phyloP scores from a whole-genome alignment of 75 land plant genomes.

The Chamaecyparis obtusa region DNA sequence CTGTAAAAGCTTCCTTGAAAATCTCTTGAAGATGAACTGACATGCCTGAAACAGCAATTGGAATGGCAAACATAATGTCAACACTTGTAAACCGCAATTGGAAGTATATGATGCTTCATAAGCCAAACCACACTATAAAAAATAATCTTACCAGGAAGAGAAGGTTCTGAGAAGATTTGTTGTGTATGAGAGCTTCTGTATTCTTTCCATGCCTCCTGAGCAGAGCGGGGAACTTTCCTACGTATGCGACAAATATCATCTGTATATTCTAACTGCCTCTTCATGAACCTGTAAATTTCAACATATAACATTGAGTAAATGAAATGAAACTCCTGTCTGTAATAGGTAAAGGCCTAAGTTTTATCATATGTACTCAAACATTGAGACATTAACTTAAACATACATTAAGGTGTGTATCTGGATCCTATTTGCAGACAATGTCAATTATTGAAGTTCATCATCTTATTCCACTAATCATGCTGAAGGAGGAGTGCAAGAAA shows the following conservation, averaged over 20 bases:
- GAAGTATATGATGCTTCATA: neutral
- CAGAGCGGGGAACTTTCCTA: constrained; percentile 30
- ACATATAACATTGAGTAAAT: neutral
- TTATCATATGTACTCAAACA: neutral
- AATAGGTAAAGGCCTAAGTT: neutral
- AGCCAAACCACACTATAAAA: neutral
- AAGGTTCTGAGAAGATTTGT: constrained; percentile 35
- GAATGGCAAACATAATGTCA: neutral
- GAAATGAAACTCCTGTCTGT: constrained; percentile 3
- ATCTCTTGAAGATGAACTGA: constrained; percentile 5
- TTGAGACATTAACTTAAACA: neutral
- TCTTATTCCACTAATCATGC: neutral
- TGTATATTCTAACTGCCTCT: constrained; percentile 39
- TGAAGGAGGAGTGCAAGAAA: neutral
- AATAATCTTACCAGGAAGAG: constrained; percentile 28
- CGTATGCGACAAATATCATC: constrained; percentile 35
- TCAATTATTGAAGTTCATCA: neutral
- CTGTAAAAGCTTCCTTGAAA: constrained; percentile 1
- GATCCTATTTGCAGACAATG: neutral
- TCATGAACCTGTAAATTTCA: constrained; percentile 30
- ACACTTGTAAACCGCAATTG: neutral
- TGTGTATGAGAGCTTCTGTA: constrained; percentile 16
- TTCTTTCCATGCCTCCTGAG: constrained; percentile 28
- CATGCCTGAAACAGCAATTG: constrained; percentile 7
- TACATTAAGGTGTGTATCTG: neutral